Base-by-base conservation (phyloP, 2,329 filamentous ascomycete genomes). In the Monosporascus sp. region DNA sequence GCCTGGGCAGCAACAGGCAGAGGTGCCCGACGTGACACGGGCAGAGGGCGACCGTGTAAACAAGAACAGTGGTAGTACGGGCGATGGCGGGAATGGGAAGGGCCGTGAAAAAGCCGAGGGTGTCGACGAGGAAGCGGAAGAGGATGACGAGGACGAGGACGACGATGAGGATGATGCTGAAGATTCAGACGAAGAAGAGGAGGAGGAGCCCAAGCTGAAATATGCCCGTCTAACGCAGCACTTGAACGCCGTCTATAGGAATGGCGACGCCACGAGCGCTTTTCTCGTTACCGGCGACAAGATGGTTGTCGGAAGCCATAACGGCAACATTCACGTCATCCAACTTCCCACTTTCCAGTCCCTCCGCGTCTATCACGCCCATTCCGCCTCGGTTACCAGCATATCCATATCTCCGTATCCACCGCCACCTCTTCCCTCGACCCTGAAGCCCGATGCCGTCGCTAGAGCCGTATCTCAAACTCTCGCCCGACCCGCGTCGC, bases 241-340 rank as follows among this genome's bases (percentile, higher is more conserved):
- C 63, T 75, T 99, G 56, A 84, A 81, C 25, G 77, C 87, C 44
- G 82, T 97, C 37, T 99, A 99, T 74, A 86, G 91, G 54, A 96
- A 96, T 74, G 92, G 90, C 62, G 94, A 99, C 79, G 90, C 91
- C 61, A 97, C 93, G 25, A 97, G 92, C 70, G 78, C 89, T 8
- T 96, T 96, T 68, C 74, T 95, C 48, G 90, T 96, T 48, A 89
- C 89, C 41, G 93, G 93, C 50, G 93, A 99, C 76, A 97, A 97
- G 76, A 96, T 97, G 93, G 87, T 97, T 57, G 78, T 96, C 62
- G 94, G 93, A 60, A 97, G 94, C 35, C 93, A 99, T 70, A 96
- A 96, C 73, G 94, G 94, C 63, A 96, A 94, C 65, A 93, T 97
- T 64, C 39, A 99, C 75, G 87, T 96, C 56, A 75, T 97, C 47